These are phyloP conservation scores for Saccharomyces hybrid DNA, from an alignment of 1,139 yeast genomes.

Conservation along the genomic window DNA sequence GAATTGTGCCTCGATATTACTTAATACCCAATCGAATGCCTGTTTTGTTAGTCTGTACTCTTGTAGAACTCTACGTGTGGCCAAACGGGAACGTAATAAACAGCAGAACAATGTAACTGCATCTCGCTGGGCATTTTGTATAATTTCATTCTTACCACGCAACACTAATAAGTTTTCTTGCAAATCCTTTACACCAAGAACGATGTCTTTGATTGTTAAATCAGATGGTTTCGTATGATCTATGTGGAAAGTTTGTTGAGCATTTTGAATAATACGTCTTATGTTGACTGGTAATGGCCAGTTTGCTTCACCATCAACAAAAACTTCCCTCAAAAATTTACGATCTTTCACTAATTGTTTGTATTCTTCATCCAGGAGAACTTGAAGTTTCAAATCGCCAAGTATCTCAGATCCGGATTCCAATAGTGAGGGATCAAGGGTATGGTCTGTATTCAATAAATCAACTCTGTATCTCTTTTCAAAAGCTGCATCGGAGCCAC, in stretches of 20 bases:
- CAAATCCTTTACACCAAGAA: constrained; percentile 62
- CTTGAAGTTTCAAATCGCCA: constrained; percentile 83
- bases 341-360: constrained; percentile 73
- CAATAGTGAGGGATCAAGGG: constrained; percentile 62
- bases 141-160: constrained; percentile 71
- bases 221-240: constrained; percentile 90
- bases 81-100: constrained; percentile 82
- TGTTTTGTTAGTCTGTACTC: constrained; percentile 79
- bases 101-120: constrained; percentile 90
- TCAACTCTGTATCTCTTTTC: constrained; percentile 84
- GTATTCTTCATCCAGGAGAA: constrained; percentile 75
- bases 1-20: constrained; percentile 90
- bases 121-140: constrained; percentile 83
- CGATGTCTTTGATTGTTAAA: constrained; percentile 74
- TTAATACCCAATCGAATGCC: constrained; percentile 93
- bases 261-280: constrained; percentile 93
- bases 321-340: constrained; percentile 69
- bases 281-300: constrained; percentile 98
- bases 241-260: constrained; percentile 93
- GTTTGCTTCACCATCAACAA: constrained; percentile 86
- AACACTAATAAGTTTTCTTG: constrained; percentile 64
- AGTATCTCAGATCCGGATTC: constrained; percentile 88
- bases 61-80: constrained; percentile 83
- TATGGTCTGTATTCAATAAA: constrained; percentile 59
- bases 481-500: constrained; percentile 80